Conservation (phyloP, 108 stramenopile species). For the Bacterosira constricta region DNA sequence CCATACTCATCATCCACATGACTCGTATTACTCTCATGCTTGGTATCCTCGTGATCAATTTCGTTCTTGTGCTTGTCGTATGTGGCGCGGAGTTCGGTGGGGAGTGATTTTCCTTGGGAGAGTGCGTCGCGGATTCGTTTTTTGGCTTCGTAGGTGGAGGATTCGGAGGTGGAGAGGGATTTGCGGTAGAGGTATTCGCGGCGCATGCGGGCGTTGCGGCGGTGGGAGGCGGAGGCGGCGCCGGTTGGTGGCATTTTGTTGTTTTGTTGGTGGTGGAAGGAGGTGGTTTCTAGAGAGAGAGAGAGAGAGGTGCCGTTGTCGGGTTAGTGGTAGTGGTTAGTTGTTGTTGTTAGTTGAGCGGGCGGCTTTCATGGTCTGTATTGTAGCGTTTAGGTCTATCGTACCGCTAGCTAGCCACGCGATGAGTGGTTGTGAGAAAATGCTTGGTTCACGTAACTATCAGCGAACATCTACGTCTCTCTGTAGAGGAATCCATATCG, state of each 20-base stretch:
- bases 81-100: slow-evolving; percentile 90
- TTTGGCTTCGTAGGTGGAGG: slow-evolving; percentile 88
- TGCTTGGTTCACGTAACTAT: too few relatives aligned
- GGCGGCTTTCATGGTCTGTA: too few relatives aligned
- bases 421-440: too few relatives aligned
- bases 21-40: slow-evolving; percentile 48
- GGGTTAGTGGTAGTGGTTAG: too few relatives aligned
- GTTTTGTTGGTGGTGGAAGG: too few relatives aligned
- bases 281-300: too few relatives aligned
- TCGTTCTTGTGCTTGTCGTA: slow-evolving; percentile 74
- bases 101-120: slow-evolving; percentile 88
- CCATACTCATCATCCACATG: slow-evolving; percentile 98
- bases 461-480: too few relatives aligned
- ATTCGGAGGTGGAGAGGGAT: slow-evolving; percentile 74
- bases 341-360: too few relatives aligned
- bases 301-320: too few relatives aligned
- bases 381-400: too few relatives aligned
- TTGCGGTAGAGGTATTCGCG: slow-evolving; percentile 98
- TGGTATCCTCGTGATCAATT: slow-evolving; percentile 84
- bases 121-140: slow-evolving; percentile 86
- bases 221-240: slow-evolving; percentile 71
- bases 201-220: slow-evolving; percentile 95
- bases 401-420: too few relatives aligned
- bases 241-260: slow-evolving; percentile 48
- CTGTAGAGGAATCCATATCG: too few relatives aligned